Evolutionary conservation across 2,329 filamentous ascomycete genomes (phyloP).

Genomic region (Remersonia thermophila): DNA sequence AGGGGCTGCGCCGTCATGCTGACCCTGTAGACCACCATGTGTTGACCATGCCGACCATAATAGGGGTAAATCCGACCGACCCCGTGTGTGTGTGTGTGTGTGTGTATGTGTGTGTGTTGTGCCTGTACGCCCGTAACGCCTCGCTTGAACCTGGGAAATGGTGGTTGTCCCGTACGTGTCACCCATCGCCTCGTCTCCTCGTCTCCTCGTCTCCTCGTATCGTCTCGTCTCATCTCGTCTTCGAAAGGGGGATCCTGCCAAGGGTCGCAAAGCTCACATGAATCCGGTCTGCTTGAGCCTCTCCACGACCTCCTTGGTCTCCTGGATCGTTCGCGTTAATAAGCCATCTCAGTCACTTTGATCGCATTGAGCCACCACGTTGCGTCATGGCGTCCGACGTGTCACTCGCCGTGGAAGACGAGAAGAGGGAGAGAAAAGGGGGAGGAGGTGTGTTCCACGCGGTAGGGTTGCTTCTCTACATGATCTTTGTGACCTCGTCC

Average conservation of each 20-base stretch:
- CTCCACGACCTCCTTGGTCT: conserved; percentile 24
- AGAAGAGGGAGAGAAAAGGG: conserved; percentile 4
- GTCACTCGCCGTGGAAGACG: conserved; percentile 3
- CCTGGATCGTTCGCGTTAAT: conserved; percentile 18
- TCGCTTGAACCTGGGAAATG: background rate
- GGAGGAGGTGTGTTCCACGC: conserved; percentile 12
- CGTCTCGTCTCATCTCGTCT: conserved; percentile 3
- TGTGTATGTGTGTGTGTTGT: too few relatives aligned
- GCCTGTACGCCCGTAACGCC: conserved; percentile 4
- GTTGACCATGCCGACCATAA: too few relatives aligned
- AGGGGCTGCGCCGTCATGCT: background rate
- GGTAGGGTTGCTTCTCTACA: too few relatives aligned
- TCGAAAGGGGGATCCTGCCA: conserved; percentile 8
- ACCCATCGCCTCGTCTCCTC: background rate
- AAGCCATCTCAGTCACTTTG: too few relatives aligned
- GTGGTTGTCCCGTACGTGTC: background rate
- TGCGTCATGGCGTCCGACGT: conserved; percentile 7
- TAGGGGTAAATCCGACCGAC: background rate
- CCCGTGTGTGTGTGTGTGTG: too few relatives aligned
- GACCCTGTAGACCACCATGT: background rate
- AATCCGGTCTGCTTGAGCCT: conserved; percentile 30
- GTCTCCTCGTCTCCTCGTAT: too few relatives aligned
- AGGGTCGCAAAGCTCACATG: conserved; percentile 20
- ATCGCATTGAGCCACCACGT: background rate
- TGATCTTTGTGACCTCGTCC: conserved; percentile 82